These are phyloP conservation scores for Priceomyces carsonii DNA, from an alignment of 805 yeast genomes.

Conservation along the genomic window DNA sequence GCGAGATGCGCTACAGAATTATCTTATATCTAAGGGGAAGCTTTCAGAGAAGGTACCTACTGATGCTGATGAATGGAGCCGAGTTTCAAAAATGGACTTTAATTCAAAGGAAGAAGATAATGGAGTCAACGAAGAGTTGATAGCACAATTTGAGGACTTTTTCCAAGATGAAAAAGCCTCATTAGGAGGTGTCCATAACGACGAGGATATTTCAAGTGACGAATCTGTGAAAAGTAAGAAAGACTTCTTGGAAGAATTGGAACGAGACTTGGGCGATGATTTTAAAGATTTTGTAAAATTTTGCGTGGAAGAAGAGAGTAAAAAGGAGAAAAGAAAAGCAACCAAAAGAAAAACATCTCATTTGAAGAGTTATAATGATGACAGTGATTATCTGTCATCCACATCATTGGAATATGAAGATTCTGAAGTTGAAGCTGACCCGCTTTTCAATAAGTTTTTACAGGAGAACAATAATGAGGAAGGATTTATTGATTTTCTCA, in stretches of 20 bases:
- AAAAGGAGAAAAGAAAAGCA: neutral
- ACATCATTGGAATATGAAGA: conserved; percentile 10
- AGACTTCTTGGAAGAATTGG: conserved; percentile 19
- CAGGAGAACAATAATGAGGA: conserved; percentile 5
- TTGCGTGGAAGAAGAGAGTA: conserved; percentile 12
- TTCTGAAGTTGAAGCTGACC: conserved; percentile 9
- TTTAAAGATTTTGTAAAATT: conserved; percentile 10
- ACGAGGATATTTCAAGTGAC: conserved; percentile 8
- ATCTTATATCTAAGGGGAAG: conserved; percentile 9
- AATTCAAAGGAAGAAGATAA: conserved; percentile 1
- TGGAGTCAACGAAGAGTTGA: conserved; percentile 7
- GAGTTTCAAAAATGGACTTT: conserved; percentile 2
- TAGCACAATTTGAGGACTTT: conserved; percentile 7
- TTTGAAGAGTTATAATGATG: conserved; percentile 15
- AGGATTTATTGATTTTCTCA: conserved; percentile 6
- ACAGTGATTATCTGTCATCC: conserved; percentile 17
- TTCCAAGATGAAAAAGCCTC: conserved; percentile 10
- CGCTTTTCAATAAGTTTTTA: conserved; percentile 4
- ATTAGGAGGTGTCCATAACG: conserved; percentile 10
- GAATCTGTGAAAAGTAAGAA: conserved; percentile 15
- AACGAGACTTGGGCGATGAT: conserved; percentile 10
- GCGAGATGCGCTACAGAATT: conserved; percentile 11
- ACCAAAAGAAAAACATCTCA: conserved; percentile 7
- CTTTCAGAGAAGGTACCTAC: conserved; percentile 2
- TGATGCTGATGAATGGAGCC: conserved; percentile 7